Evolutionary conservation across 169 alveolate species (phyloP).

Genomic region (Besnoitia besnoiti): DNA sequence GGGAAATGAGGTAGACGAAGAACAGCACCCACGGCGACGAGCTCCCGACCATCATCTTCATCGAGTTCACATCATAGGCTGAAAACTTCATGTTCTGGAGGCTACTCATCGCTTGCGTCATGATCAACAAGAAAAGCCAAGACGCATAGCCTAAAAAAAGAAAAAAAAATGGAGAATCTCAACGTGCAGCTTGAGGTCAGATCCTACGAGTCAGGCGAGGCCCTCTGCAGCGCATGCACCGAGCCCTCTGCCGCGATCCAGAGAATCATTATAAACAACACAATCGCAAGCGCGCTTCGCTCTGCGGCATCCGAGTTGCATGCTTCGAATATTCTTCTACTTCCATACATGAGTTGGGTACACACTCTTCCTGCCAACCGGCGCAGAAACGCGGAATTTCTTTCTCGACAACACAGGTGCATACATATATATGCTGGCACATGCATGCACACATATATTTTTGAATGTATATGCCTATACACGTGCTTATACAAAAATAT

Average conservation of each 20-base stretch:
- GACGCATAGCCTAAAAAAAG: background rate
- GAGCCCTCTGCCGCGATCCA: too few species aligned
- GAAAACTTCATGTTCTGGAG: constrained; percentile 27
- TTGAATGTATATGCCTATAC: background rate
- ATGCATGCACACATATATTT: background rate
- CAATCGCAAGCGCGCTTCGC: too few species aligned
- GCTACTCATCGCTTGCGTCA: constrained; percentile 12
- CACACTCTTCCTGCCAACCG: too few species aligned
- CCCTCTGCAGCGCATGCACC: too few species aligned
- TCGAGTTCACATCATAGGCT: constrained; percentile 10
- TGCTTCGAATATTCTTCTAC: too few species aligned
- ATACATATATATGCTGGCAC: background rate
- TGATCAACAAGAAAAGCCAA: constrained; percentile 7
- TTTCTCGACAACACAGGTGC: too few species aligned
- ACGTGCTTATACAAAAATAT: background rate
- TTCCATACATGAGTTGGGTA: too few species aligned
- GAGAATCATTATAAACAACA: too few species aligned
- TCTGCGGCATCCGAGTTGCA: too few species aligned
- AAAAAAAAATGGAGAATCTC: background rate
- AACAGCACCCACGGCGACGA: constrained; percentile 20
- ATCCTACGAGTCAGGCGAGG: too few species aligned
- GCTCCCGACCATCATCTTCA: constrained; percentile 27
- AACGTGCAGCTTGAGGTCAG: too few species aligned
- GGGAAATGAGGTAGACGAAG: constrained; percentile 33
- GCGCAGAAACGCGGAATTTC: too few species aligned